Percentiles rank a stretch among this genome's conserved stretches.
Evolutionary conservation across 169 alveolate genomes (phyloP).

Genomic region (Plasmodium vivax): DNA sequence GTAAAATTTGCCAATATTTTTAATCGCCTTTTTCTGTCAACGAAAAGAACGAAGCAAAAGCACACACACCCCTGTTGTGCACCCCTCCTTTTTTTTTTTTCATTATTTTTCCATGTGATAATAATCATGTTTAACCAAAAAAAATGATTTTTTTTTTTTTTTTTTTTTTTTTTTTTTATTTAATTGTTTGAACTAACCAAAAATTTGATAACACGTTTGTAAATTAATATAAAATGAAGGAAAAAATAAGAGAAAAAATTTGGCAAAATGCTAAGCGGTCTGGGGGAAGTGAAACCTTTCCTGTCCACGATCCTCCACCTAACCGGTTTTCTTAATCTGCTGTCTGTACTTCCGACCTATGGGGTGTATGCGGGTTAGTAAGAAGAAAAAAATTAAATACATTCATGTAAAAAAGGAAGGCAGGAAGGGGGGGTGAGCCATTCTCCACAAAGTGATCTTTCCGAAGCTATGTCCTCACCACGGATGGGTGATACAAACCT

Average conservation of each 20-base stretch:
- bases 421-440: background rate
- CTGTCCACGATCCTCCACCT: background rate
- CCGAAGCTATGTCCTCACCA: background rate
- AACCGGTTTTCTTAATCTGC: slow-evolving; percentile 72
- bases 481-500: background rate
- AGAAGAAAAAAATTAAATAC: background rate
- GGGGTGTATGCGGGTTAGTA: background rate
- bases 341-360: slow-evolving; percentile 70
- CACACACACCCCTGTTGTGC: background rate
- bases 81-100: background rate
- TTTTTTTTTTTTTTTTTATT: no score
- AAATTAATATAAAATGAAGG: background rate
- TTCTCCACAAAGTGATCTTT: background rate
- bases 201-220: background rate
- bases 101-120: background rate
- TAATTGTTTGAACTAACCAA: background rate
- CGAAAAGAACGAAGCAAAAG: background rate
- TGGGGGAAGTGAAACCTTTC: background rate
- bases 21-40: background rate
- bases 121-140: background rate
- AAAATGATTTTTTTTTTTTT: background rate
- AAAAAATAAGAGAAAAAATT: background rate
- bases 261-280: background rate
- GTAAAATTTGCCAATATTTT: background rate
- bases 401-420: background rate